Evolutionary conservation across 2,329 filamentous ascomycete species (phyloP).

Genomic region (Aureobasidium subglaciale): DNA sequence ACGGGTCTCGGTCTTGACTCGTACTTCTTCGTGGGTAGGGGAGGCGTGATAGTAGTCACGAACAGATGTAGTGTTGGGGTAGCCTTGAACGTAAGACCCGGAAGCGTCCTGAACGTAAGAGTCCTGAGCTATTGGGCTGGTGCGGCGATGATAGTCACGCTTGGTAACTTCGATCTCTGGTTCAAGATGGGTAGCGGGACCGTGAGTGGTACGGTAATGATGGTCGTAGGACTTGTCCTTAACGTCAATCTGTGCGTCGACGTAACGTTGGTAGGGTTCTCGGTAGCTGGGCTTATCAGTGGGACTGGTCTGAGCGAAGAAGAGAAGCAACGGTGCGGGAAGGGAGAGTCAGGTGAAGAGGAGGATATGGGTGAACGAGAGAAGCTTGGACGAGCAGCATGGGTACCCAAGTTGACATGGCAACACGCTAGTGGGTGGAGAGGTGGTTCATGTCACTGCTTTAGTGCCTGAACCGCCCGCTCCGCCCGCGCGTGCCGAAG

Average conservation of each 20-base stretch:
- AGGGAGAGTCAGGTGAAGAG: slow-evolving; percentile 15
- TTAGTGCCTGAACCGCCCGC: slow-evolving; percentile 17
- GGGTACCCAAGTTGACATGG: slow-evolving; percentile 16
- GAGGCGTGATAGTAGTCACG: slow-evolving; percentile 32
- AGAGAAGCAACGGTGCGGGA: slow-evolving; percentile 11
- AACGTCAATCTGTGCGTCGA: slow-evolving; percentile 60
- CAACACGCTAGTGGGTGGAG: slow-evolving; percentile 17
- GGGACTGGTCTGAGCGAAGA: slow-evolving; percentile 10
- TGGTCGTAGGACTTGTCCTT: slow-evolving; percentile 45
- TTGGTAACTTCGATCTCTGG: slow-evolving; percentile 50
- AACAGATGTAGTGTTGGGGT: slow-evolving; percentile 28
- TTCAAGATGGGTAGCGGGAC: slow-evolving; percentile 47
- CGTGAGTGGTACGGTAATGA: slow-evolving; percentile 41
- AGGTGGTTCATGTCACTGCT: slow-evolving; percentile 11
- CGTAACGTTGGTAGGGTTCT: slow-evolving; percentile 50
- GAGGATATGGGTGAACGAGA: slow-evolving; percentile 1
- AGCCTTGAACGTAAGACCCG: slow-evolving; percentile 18
- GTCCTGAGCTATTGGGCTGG: slow-evolving; percentile 33
- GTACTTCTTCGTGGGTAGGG: slow-evolving; percentile 39
- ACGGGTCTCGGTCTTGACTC: slow-evolving; percentile 42
- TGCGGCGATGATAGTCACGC: slow-evolving; percentile 39
- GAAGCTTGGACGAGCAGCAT: slow-evolving; percentile 12
- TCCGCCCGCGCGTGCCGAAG: slow-evolving; percentile 10
- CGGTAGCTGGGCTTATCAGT: slow-evolving; percentile 41
- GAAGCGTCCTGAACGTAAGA: slow-evolving; percentile 27